phyloP scores from a whole-genome alignment of 768 basidiomycete genomes.

The Phanerochaete sordida region DNA sequence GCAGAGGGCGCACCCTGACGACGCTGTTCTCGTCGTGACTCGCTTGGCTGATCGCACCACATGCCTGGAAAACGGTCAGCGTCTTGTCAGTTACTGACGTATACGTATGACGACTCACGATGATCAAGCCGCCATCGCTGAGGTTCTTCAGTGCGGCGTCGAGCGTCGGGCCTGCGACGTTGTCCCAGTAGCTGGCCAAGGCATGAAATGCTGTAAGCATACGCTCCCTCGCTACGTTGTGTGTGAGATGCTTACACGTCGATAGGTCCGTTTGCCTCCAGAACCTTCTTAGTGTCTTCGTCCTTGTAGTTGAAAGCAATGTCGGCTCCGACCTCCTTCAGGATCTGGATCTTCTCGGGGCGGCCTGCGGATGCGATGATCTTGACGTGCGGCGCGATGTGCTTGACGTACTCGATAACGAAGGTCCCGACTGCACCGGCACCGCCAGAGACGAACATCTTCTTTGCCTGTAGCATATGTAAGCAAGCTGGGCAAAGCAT shows the following conservation, averaged over 20 bases:
- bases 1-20: neutral
- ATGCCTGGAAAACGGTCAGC: neutral
- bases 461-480: neutral
- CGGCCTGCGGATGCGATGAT: slow-evolving; percentile 66
- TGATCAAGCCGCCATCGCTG: neutral
- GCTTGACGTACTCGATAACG: slow-evolving; percentile 36
- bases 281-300: slow-evolving; percentile 40
- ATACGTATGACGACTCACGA: neutral
- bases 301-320: slow-evolving; percentile 70
- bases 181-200: slow-evolving; percentile 9
- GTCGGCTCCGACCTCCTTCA: slow-evolving; percentile 55
- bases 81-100: neutral
- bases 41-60: neutral
- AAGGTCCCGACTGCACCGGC: slow-evolving; percentile 53
- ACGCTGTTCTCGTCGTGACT: neutral
- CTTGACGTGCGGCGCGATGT: slow-evolving; percentile 33
- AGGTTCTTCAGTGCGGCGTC: slow-evolving; percentile 1
- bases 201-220: neutral
- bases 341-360: slow-evolving; percentile 59
- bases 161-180: slow-evolving; percentile 7
- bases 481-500: neutral
- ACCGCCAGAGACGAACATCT: slow-evolving; percentile 42
- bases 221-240: neutral
- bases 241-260: slow-evolving; percentile 32
- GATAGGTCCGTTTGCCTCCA: slow-evolving; percentile 50